A percentile compares a stretch with the other conserved stretches of the same genome.
Evolutionary conservation across 1,284 basidiomycete genomes (phyloP).

Genomic region (Apiotrichum montevideense): DNA sequence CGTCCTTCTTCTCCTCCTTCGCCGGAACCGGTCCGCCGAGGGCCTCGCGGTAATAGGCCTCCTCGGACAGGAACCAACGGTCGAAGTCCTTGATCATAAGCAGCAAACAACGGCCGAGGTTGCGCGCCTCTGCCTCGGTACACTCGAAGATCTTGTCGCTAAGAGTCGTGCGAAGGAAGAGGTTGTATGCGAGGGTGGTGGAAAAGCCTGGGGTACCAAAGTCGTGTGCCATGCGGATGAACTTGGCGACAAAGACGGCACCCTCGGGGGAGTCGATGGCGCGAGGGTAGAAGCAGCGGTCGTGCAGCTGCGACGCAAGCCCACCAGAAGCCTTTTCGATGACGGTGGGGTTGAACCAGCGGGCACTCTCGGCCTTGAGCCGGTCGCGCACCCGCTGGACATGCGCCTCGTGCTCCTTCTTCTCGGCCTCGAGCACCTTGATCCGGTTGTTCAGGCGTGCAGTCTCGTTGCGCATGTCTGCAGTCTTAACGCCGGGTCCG

Average conservation of each 20-base stretch:
- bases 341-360: conserved; percentile 70
- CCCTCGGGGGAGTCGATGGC: conserved; percentile 90
- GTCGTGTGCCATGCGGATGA: conserved; percentile 79
- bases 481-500: conserved; percentile 19
- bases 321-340: conserved; percentile 17
- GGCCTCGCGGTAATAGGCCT: conserved; percentile 47
- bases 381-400: conserved; percentile 54
- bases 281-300: conserved; percentile 88
- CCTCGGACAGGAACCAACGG: conserved; percentile 68
- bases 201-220: conserved; percentile 82
- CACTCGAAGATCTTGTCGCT: conserved; percentile 82
- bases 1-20: conserved; percentile 23
- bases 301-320: conserved; percentile 43
- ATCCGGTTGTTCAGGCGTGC: conserved; percentile 24
- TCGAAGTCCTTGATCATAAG: conserved; percentile 68
- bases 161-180: conserved; percentile 77
- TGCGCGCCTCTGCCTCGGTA: conserved; percentile 92
- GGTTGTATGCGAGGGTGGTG: conserved; percentile 77
- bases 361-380: conserved; percentile 77
- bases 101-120: conserved; percentile 83
- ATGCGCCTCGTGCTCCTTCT: conserved; percentile 30
- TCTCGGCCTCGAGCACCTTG: conserved; percentile 32
- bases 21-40: conserved; percentile 35
- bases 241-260: conserved; percentile 86
- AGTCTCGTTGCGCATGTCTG: conserved; percentile 18